Base-by-base conservation (phyloP, 257 asterid genomes). In the Nicotiana sylvestris region DNA sequence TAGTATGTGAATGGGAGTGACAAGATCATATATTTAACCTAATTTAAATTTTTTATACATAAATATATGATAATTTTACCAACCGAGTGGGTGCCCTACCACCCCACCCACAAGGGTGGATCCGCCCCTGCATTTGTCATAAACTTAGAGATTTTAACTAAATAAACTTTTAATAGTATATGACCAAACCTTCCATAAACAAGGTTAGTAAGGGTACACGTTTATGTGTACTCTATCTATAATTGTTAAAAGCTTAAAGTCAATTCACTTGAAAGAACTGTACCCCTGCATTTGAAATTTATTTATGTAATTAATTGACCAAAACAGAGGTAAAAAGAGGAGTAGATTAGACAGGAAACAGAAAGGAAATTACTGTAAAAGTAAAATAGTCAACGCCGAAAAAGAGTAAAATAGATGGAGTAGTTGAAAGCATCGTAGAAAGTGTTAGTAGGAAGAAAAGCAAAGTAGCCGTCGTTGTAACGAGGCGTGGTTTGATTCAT, bases 401-500 rank as follows among this genome's bases (percentile, higher is more conserved):
- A 39, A 69, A 69, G 32, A 43, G 37, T 21, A 70, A 72, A 74
- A 51, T 49, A 74, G 51, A 49, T 12, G 27, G 25, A 72, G 79
- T 46, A 25, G 79, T 46, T 72, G 78, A 10, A 49, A 56, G 57
- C 5, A 13, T 53, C 10, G 11, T 7, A 43, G 11, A 43, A 7
- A 43, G 49, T 43, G 49, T 39, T 8, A 0, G 16, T 8, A 1
- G 9, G 60, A 67, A 35, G 17, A 25, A 13, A 72, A n/a, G 57
- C 2, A 27, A 72, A n/a, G 56, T 3, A 9, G 56, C 6, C 77
- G 30, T 68, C 55, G 32, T 60, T 27, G 68, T 62, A 27, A 27
- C 35, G 18, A 65, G 78, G 78, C 78, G 78, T 70, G 39, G 15
- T 46, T 49, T 25, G 60, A 72, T 72, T 72, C 37, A 46, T 72